Percentiles rank a stretch among this genome's conserved stretches.
phyloP scores from a whole-genome alignment of 306 rosid species.

The Crotalaria pallida region DNA sequence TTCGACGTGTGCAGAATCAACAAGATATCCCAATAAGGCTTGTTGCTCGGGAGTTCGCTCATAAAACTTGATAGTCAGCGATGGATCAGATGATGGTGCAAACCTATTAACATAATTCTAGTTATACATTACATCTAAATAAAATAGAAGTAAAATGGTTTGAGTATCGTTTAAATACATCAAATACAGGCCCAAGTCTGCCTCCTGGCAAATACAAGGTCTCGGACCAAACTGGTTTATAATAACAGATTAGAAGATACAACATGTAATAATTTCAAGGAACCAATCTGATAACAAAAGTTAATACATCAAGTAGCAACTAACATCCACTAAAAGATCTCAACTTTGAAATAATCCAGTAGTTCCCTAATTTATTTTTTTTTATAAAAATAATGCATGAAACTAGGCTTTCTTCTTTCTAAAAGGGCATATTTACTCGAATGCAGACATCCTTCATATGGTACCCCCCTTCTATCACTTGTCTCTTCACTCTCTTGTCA shows the following conservation, averaged over 20 bases:
- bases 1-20: slow-evolving; percentile 42
- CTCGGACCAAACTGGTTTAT: neutral
- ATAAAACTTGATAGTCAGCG: slow-evolving; percentile 67
- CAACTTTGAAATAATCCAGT: neutral
- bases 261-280: neutral
- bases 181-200: neutral
- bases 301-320: slow-evolving; percentile 6
- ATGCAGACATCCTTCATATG: neutral
- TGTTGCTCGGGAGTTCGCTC: slow-evolving; percentile 93
- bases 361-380: too few species aligned
- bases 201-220: neutral
- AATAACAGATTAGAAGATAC: neutral
- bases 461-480: neutral
- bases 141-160: slow-evolving; percentile 12
- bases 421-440: slow-evolving; percentile 1
- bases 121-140: neutral
- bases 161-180: neutral
- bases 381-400: neutral
- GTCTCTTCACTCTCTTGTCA: slow-evolving; percentile 5
- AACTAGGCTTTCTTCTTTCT: neutral
- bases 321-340: neutral
- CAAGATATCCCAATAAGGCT: slow-evolving; percentile 66
- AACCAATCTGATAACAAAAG: neutral
- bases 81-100: slow-evolving; percentile 84
- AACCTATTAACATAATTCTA: slow-evolving; percentile 38